phyloP scores from a whole-genome alignment of 495 filamentous ascomycete genomes.

The Aspergillus avenaceus region DNA sequence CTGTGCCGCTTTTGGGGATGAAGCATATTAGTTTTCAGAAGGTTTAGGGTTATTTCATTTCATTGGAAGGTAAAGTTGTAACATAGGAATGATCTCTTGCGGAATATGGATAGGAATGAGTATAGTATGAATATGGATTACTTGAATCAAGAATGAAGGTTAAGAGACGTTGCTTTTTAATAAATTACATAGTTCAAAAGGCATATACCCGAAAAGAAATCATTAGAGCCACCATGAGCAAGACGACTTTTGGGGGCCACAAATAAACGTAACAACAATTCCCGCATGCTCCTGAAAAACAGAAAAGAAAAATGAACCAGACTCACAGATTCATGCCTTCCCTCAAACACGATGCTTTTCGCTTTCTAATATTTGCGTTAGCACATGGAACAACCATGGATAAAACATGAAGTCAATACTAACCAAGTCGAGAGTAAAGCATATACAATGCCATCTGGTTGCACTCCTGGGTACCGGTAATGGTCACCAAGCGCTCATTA shows the following conservation, averaged over 20 bases:
- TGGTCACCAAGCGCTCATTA: constrained; percentile 95
- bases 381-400: constrained; percentile 4
- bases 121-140: not conserved
- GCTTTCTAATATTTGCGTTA: constrained; percentile 56
- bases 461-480: constrained; percentile 95
- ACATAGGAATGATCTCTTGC: too few species aligned
- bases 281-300: constrained; percentile 11
- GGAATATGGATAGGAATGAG: not conserved
- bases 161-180: constrained; percentile 25
- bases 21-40: constrained; percentile 40
- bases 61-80: too few species aligned
- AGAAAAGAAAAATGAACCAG: constrained; percentile 12
- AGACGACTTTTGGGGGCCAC: constrained; percentile 23
- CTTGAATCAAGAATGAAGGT: too few species aligned
- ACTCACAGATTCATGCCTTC: constrained; percentile 8
- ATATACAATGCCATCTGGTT: constrained; percentile 99
- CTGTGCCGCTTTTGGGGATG: constrained; percentile 36
- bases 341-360: constrained; percentile 72
- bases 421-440: constrained; percentile 95
- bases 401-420: constrained; percentile 35
- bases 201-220: constrained; percentile 24
- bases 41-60: too few species aligned
- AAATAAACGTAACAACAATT: constrained; percentile 4
- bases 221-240: constrained; percentile 29
- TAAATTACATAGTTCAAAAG: constrained; percentile 40